Percentiles rank a stretch among this genome's conserved stretches.
phyloP scores from a whole-genome alignment of 495 filamentous ascomycete species.

The Massariosphaeria phaeospora region DNA sequence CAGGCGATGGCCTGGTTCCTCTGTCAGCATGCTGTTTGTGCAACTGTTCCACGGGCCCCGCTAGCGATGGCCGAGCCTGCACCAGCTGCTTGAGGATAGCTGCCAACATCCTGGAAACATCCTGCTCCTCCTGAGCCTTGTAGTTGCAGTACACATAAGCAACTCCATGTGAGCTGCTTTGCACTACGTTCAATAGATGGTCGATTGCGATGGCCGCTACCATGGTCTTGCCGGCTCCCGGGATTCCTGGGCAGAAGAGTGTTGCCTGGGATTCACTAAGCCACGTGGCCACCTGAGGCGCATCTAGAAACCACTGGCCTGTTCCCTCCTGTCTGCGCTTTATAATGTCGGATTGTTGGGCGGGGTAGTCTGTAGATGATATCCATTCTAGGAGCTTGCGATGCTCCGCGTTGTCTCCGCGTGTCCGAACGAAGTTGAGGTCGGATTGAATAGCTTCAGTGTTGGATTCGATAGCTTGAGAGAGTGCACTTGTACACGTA shows the following conservation, averaged over 20 bases:
- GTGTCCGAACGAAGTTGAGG: neutral
- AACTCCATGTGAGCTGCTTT: slow-evolving; percentile 23
- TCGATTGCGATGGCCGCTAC: neutral
- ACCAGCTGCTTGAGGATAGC: slow-evolving; percentile 43
- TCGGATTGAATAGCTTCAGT: neutral
- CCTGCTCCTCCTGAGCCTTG: slow-evolving; percentile 38
- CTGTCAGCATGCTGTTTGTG: slow-evolving; percentile 1
- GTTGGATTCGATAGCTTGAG: neutral
- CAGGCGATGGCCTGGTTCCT: slow-evolving; percentile 6
- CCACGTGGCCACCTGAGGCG: neutral
- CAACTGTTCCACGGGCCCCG: neutral
- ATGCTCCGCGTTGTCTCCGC: slow-evolving; percentile 3
- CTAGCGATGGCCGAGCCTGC: slow-evolving; percentile 28
- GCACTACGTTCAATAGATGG: neutral
- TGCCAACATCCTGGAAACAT: slow-evolving; percentile 33
- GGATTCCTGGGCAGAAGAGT: slow-evolving; percentile 14
- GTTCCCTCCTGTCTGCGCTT: slow-evolving; percentile 1
- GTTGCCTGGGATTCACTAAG: neutral
- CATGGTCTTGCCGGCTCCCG: slow-evolving; percentile 32
- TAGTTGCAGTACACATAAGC: slow-evolving; percentile 45
- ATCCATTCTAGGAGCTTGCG: neutral
- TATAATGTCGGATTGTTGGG: slow-evolving; percentile 1
- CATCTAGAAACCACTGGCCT: slow-evolving; percentile 1
- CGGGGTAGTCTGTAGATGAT: neutral
- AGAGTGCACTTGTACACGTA: neutral